phyloP scores from a whole-genome alignment of 306 rosid species.

The Lathyrus aphaca region DNA sequence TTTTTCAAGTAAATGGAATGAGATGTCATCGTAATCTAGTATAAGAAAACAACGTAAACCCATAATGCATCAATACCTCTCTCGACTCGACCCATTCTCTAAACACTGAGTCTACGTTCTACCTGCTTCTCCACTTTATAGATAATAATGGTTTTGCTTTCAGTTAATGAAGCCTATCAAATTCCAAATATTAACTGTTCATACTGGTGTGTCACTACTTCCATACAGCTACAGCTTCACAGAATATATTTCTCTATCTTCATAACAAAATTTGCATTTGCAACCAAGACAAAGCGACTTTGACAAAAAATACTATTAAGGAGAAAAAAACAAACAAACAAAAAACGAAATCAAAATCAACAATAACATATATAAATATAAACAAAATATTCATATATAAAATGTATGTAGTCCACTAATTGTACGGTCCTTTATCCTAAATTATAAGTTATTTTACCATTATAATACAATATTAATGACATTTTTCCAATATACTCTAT shows the following conservation, averaged over 20 bases:
- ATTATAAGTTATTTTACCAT: no score
- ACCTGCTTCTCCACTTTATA: constrained; percentile 18
- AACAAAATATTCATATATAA: no score
- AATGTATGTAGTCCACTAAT: no score
- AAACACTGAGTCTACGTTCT: neutral
- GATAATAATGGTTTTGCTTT: neutral
- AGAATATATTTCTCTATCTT: neutral
- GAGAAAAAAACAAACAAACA: no score
- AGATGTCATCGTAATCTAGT: constrained; percentile 18
- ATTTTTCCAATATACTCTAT: no score
- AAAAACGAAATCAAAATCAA: no score
- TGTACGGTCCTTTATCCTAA: no score
- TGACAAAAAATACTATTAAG: no score
- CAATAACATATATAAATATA: no score
- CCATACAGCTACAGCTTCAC: neutral
- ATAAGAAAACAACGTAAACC: constrained; percentile 11
- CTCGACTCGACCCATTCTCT: neutral
- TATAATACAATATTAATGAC: no score
- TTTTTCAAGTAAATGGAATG: constrained; percentile 14
- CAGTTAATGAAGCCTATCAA: neutral
- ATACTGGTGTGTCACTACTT: constrained; percentile 2
- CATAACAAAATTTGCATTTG: neutral
- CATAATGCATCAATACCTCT: neutral
- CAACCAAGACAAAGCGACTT: neutral
- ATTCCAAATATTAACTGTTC: neutral